phyloP scores from a whole-genome alignment of 371 early-diverging fungal species.

The Vairimorpha necatrix region DNA sequence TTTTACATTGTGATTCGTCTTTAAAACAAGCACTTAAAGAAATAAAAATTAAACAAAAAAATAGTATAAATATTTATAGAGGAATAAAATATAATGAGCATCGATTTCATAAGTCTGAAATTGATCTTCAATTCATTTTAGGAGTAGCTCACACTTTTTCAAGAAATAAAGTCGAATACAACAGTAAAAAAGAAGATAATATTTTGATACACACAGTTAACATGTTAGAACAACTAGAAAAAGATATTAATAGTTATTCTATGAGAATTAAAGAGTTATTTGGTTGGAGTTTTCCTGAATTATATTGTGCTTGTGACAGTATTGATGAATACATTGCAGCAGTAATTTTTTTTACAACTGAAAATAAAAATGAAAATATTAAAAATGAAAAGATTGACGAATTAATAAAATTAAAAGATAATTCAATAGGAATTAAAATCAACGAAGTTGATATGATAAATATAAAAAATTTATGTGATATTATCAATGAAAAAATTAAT shows the following conservation, averaged over 20 bases:
- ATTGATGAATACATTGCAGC: constrained; percentile 28
- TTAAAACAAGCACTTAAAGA: constrained; percentile 21
- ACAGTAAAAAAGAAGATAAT: constrained; percentile 79
- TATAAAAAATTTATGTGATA: constrained; percentile 13
- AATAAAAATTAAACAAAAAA: constrained; percentile 28
- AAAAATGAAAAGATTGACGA: background rate
- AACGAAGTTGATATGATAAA: constrained; percentile 13
- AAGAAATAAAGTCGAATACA: constrained; percentile 83
- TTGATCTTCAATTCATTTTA: background rate
- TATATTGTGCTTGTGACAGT: background rate
- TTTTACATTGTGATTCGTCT: constrained; percentile 47
- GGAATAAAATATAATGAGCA: constrained; percentile 34
- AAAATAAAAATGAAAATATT: background rate
- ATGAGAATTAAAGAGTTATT: constrained; percentile 69
- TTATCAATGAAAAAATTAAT: constrained; percentile 60
- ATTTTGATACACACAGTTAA: constrained; percentile 83
- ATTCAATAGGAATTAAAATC: constrained; percentile 25
- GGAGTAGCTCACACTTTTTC: constrained; percentile 81
- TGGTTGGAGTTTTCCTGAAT: constrained; percentile 27
- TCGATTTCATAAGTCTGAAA: constrained; percentile 59
- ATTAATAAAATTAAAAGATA: constrained; percentile 6
- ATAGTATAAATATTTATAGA: constrained; percentile 29
- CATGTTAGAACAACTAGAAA: constrained; percentile 80
- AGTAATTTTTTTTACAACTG: constrained; percentile 4
- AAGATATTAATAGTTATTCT: constrained; percentile 82